Evolutionary conservation across 352 stramenopile species (phyloP).

Genomic region (Bremia lactucae): DNA sequence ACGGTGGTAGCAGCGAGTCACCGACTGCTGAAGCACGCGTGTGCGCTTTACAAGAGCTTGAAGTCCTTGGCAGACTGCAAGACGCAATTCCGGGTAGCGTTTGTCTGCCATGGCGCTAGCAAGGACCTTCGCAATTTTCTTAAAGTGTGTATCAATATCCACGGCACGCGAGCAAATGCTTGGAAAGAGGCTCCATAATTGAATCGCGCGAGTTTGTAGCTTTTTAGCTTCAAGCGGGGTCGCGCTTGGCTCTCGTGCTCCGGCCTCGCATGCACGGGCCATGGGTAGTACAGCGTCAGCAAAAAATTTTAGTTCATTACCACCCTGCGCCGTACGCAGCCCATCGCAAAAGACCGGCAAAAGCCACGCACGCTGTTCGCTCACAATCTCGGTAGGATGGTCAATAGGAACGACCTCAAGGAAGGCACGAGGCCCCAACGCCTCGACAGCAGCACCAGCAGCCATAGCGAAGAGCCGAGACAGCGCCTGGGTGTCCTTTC

Average conservation of each 20-base stretch:
- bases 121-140: slow-evolving; percentile 79
- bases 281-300: slow-evolving; percentile 52
- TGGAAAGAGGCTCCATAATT: slow-evolving; percentile 76
- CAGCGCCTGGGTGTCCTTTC: slow-evolving; percentile 29
- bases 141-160: slow-evolving; percentile 74
- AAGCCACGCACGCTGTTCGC: slow-evolving; percentile 67
- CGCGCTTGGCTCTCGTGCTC: slow-evolving; percentile 47
- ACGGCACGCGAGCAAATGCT: slow-evolving; percentile 60
- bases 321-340: slow-evolving; percentile 27
- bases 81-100: slow-evolving; percentile 72
- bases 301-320: slow-evolving; percentile 69
- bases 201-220: slow-evolving; percentile 64
- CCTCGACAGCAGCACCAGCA: slow-evolving; percentile 45
- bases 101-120: slow-evolving; percentile 82
- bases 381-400: slow-evolving; percentile 59
- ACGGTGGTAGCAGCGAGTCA: slow-evolving; percentile 30
- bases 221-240: slow-evolving; percentile 67
- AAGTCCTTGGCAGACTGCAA: slow-evolving; percentile 79
- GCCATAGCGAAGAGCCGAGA: slow-evolving; percentile 58
- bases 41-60: slow-evolving; percentile 71
- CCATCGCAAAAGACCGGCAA: slow-evolving; percentile 70
- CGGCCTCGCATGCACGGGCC: slow-evolving; percentile 59
- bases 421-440: slow-evolving; percentile 57
- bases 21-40: slow-evolving; percentile 29
- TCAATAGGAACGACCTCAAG: slow-evolving; percentile 65